Evolutionary conservation across 495 filamentous ascomycete genomes (phyloP).

Genomic region (Staphylotrichum tortipilum): DNA sequence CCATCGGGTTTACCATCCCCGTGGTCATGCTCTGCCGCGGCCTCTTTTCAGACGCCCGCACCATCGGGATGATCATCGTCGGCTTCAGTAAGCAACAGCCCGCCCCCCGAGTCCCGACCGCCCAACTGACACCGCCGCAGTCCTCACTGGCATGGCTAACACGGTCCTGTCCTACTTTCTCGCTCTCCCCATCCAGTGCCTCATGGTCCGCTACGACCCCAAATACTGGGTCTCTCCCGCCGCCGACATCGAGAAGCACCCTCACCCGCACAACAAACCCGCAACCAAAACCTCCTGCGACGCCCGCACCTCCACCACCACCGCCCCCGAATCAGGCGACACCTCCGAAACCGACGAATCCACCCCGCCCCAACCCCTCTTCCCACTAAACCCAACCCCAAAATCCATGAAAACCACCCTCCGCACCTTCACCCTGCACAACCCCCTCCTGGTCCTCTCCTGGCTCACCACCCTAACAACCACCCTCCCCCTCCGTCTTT

Average conservation of each 20-base stretch:
- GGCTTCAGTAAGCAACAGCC: slow-evolving; percentile 30
- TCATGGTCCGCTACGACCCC: slow-evolving; percentile 20
- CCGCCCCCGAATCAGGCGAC: too few species aligned
- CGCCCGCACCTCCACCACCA: too few species aligned
- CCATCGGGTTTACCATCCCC: slow-evolving; percentile 38
- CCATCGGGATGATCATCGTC: slow-evolving; percentile 28
- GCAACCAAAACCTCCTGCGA: too few species aligned
- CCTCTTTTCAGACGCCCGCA: slow-evolving; percentile 21
- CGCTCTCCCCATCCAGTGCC: slow-evolving; percentile 15
- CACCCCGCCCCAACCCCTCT: too few species aligned
- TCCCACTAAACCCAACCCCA: background rate
- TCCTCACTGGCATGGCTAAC: slow-evolving; percentile 24
- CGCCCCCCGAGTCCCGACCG: too few species aligned
- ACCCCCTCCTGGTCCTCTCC: slow-evolving; percentile 21
- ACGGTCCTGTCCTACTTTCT: slow-evolving; percentile 17
- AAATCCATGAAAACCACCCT: slow-evolving; percentile 1
- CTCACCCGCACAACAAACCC: too few species aligned
- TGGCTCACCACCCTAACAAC: slow-evolving; percentile 18
- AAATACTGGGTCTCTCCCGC: background rate
- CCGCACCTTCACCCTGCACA: slow-evolving; percentile 6
- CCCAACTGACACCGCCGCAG: slow-evolving; percentile 13
- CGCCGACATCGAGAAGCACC: slow-evolving; percentile 6
- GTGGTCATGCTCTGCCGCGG: slow-evolving; percentile 38
- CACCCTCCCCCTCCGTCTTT: slow-evolving; percentile 20
- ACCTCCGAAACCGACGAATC: too few species aligned